Base-by-base conservation (phyloP, 371 early-diverging fungal genomes). In the Mycotypha africana region DNA sequence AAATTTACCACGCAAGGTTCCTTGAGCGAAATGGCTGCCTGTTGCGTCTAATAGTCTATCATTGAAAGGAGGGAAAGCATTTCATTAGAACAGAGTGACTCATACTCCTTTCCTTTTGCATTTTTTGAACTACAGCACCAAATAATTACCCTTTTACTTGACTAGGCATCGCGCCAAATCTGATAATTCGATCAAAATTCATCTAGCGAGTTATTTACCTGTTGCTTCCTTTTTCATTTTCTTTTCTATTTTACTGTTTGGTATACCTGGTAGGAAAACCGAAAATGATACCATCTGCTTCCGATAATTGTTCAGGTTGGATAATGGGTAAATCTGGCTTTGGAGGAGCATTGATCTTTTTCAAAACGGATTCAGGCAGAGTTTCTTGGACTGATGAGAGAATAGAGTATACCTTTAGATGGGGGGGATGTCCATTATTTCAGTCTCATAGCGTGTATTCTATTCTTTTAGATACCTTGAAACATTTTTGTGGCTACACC, bases 401-500 rank as follows among this genome's bases (percentile, higher is more conserved):
- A n/a, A n/a, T n/a, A n/a, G n/a, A n/a, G n/a, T n/a, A n/a, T n/a
- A n/a, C n/a, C n/a, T n/a, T n/a, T n/a, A n/a, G n/a, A n/a, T n/a
- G n/a, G n/a, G n/a, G n/a, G n/a, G n/a, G n/a, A n/a, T n/a, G n/a
- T n/a, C n/a, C n/a, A n/a, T n/a, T n/a, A n/a, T n/a, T n/a, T n/a
- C n/a, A n/a, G n/a, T n/a, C n/a, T n/a, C n/a, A n/a, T n/a, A n/a
- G n/a, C n/a, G n/a, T n/a, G n/a, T n/a, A n/a, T n/a, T n/a, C n/a
- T n/a, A n/a, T n/a, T n/a, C n/a, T n/a, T n/a, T 33, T 33, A 14
- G 11, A 28, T 49, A 63, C 72, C 73, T 66, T 80, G 89, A 49
- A 63, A 88, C 38, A 88, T 65, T 46, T 69, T 79, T n/a, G 70
- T 81, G 21, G 79, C 65, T 19, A 81, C 85, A 38, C 79, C 78